These are phyloP conservation scores for Backusella liffmaniae DNA, from an alignment of 192 early-diverging fungal genomes.

Conservation along the genomic window DNA sequence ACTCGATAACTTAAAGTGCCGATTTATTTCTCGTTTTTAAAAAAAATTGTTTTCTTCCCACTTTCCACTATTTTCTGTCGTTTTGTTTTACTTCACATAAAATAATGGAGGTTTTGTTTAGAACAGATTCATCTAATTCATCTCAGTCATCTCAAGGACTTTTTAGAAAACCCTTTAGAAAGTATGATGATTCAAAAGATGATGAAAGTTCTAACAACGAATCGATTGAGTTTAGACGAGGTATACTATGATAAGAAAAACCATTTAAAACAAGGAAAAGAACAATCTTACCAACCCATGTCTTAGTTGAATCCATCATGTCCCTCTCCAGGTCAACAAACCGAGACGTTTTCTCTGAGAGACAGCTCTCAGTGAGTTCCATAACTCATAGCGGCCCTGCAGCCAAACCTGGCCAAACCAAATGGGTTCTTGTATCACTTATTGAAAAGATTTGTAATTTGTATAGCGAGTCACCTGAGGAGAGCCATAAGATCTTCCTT, in stretches of 20 bases:
- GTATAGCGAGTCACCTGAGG: conserved; percentile 81
- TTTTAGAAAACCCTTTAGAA: not conserved
- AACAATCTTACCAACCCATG: not conserved
- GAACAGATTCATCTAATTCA: not conserved
- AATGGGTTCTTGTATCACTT: conserved; percentile 81
- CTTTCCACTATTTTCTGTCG: not conserved
- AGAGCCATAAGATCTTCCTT: conserved; percentile 83
- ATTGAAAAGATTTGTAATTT: conserved; percentile 87
- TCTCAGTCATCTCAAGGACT: not conserved
- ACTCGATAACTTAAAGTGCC: not conserved
- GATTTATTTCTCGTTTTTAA: not conserved
- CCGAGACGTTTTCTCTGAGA: not conserved
- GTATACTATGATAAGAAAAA: not conserved
- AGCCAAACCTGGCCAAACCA: conserved; percentile 53
- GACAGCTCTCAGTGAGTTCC: not conserved
- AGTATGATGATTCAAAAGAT: not conserved
- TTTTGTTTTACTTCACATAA: not conserved
- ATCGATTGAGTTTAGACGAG: not conserved
- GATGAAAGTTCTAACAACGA: not conserved
- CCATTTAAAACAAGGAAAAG: not conserved
- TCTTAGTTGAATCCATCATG: not conserved
- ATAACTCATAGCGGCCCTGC: not conserved
- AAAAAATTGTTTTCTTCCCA: not conserved
- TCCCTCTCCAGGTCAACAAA: not conserved
- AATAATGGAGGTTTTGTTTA: not conserved